A percentile compares a stretch with the other conserved stretches of the same genome.
phyloP scores from a whole-genome alignment of 1,284 basidiomycete genomes.

The Malassezia brasiliensis region DNA sequence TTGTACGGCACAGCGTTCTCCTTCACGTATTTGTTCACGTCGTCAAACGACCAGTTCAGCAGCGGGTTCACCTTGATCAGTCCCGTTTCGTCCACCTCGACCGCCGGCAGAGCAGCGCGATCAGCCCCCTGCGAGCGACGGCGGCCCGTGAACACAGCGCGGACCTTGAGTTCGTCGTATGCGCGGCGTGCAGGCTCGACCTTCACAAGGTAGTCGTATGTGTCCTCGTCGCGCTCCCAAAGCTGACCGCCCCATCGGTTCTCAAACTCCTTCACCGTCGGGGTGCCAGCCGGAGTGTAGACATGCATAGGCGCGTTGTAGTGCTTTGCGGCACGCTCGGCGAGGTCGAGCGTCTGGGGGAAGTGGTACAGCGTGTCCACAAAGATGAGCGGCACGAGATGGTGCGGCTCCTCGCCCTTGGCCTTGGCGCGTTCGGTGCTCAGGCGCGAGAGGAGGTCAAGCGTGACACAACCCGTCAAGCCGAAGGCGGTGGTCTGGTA shows the following conservation, averaged over 20 bases:
- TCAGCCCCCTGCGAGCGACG: conserved; percentile 83
- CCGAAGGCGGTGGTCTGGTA: conserved; percentile 48
- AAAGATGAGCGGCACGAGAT: conserved; percentile 48
- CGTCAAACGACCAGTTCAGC: conserved; percentile 74
- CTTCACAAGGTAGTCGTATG: conserved; percentile 89
- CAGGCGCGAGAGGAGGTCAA: conserved; percentile 42
- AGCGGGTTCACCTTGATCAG: conserved; percentile 91
- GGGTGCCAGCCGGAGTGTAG: conserved; percentile 68
- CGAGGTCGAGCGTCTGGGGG: conserved; percentile 76
- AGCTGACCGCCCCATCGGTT: conserved; percentile 66
- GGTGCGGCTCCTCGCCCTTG: conserved; percentile 19
- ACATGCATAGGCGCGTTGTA: conserved; percentile 68
- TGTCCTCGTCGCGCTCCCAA: conserved; percentile 80
- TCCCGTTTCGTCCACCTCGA: conserved; percentile 85
- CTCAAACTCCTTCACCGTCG: conserved; percentile 67
- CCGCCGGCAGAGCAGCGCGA: conserved; percentile 67
- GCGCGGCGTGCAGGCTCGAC: conserved; percentile 86
- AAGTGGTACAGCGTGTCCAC: conserved; percentile 92
- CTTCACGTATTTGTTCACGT: conserved; percentile 78
- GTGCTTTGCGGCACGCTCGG: conserved; percentile 64
- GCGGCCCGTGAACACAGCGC: conserved; percentile 85
- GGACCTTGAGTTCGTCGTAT: conserved; percentile 69
- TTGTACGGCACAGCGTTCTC: conserved; percentile 80
- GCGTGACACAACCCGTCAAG: conserved; percentile 45
- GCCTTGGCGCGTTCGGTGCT: conserved; percentile 29